Conservation (phyloP, 495 filamentous ascomycete genomes). For the Cenococcum geophilum region DNA sequence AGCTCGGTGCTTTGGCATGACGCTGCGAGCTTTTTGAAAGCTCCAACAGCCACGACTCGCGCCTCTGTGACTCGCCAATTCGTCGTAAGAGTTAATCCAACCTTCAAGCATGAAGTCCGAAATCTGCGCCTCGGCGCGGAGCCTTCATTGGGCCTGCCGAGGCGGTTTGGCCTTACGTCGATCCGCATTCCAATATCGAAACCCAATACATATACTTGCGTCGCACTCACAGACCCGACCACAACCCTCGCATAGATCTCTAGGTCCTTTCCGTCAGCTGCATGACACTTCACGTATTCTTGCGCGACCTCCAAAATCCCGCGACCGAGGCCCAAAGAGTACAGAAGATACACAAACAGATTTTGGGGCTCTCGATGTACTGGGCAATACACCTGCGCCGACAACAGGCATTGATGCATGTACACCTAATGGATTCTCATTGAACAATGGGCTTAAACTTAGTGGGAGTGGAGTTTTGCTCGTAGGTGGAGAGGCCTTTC, state of each 20-base stretch:
- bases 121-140: background rate
- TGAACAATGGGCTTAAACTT: conserved; percentile 70
- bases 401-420: conserved; percentile 78
- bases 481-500: conserved; percentile 78
- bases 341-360: conserved; percentile 65
- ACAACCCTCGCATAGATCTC: too few species aligned
- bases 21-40: background rate
- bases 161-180: background rate
- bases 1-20: too few species aligned
- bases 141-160: background rate
- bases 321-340: conserved; percentile 54
- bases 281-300: background rate
- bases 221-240: too few species aligned
- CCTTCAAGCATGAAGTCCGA: conserved; percentile 1
- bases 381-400: conserved; percentile 68
- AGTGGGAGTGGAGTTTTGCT: conserved; percentile 63
- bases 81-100: background rate
- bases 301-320: conserved; percentile 33
- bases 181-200: background rate
- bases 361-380: conserved; percentile 68
- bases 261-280: background rate
- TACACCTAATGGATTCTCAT: conserved; percentile 66
- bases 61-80: background rate
- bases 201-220: background rate
- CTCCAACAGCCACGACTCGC: background rate